Evolutionary conservation across 1,284 basidiomycete species (phyloP).

Genomic region (Melampsora medusae): DNA sequence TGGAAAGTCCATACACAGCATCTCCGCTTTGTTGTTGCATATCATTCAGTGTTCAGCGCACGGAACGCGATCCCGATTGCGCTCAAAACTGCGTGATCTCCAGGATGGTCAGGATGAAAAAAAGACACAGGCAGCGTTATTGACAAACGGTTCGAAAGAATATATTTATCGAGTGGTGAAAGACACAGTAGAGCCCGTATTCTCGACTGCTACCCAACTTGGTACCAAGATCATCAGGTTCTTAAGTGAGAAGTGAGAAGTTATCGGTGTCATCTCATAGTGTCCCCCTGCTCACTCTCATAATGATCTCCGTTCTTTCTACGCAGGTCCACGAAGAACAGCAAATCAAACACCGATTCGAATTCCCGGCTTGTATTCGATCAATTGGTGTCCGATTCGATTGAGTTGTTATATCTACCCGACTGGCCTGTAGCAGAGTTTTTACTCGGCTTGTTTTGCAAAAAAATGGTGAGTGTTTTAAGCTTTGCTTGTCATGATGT

Average conservation of each 20-base stretch:
- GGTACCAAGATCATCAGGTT: constrained; percentile 41
- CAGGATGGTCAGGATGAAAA: neutral
- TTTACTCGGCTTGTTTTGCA: constrained; percentile 33
- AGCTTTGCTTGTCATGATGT: neutral
- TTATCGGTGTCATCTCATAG: neutral
- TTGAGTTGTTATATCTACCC: constrained; percentile 29
- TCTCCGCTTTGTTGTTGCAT: constrained; percentile 41
- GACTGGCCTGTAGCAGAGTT: constrained; percentile 44
- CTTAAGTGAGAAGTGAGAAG: constrained; percentile 32
- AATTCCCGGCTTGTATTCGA: constrained; percentile 37
- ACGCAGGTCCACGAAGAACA: constrained; percentile 28
- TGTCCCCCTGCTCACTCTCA: neutral
- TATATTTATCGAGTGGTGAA: neutral
- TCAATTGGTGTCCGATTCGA: constrained; percentile 28
- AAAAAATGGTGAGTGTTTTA: constrained; percentile 34
- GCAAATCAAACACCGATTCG: constrained; percentile 33
- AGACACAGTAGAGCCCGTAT: constrained; percentile 23
- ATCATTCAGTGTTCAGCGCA: constrained; percentile 28
- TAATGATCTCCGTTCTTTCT: neutral
- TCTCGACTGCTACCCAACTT: constrained; percentile 28
- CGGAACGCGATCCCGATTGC: neutral
- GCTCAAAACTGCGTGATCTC: neutral
- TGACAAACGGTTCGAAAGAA: neutral
- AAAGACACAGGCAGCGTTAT: neutral
- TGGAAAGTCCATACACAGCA: constrained; percentile 43